These are phyloP conservation scores for Terfezia claveryi DNA, from an alignment of 495 filamentous ascomycete genomes.

Conservation along the genomic window DNA sequence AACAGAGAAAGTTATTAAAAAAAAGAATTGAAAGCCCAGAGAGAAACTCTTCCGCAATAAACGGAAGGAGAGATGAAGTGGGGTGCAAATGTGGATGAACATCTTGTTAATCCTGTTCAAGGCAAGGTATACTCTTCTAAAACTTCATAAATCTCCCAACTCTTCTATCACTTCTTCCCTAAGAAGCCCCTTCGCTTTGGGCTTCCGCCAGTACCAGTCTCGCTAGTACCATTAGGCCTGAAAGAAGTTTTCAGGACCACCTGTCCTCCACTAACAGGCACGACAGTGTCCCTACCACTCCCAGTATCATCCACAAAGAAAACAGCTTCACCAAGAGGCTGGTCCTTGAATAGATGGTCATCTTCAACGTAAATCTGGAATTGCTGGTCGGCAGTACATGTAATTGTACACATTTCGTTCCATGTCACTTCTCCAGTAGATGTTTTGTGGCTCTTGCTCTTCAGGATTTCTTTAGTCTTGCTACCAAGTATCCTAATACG, in stretches of 20 bases:
- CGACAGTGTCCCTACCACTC: slow-evolving; percentile 45
- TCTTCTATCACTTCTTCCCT: slow-evolving; percentile 12
- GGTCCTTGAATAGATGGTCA: slow-evolving; percentile 63
- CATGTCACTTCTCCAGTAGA: slow-evolving; percentile 36
- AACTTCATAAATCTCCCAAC: too few relatives aligned
- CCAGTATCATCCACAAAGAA: slow-evolving; percentile 80
- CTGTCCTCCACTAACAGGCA: slow-evolving; percentile 44
- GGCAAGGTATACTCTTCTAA: too few relatives aligned
- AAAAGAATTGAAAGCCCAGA: too few relatives aligned
- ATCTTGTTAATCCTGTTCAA: too few relatives aligned
- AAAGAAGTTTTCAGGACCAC: slow-evolving; percentile 51
- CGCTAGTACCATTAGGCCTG: slow-evolving; percentile 1
- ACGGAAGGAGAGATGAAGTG: too few relatives aligned
- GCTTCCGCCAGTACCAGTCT: slow-evolving; percentile 11
- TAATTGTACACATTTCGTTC: slow-evolving; percentile 57
- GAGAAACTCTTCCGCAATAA: too few relatives aligned
- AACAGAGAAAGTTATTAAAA: too few relatives aligned
- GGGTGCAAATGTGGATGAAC: too few relatives aligned
- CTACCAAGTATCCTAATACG: slow-evolving; percentile 36
- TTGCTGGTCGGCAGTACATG: slow-evolving; percentile 58
- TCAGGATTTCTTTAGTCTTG: slow-evolving; percentile 60
- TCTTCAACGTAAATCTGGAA: slow-evolving; percentile 71
- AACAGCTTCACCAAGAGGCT: slow-evolving; percentile 55
- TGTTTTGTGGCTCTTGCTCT: slow-evolving; percentile 63
- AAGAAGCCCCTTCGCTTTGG: slow-evolving; percentile 20